Base-by-base conservation (phyloP, 1,139 yeast genomes). In the Blastobotrys raffinosifermentans region DNA sequence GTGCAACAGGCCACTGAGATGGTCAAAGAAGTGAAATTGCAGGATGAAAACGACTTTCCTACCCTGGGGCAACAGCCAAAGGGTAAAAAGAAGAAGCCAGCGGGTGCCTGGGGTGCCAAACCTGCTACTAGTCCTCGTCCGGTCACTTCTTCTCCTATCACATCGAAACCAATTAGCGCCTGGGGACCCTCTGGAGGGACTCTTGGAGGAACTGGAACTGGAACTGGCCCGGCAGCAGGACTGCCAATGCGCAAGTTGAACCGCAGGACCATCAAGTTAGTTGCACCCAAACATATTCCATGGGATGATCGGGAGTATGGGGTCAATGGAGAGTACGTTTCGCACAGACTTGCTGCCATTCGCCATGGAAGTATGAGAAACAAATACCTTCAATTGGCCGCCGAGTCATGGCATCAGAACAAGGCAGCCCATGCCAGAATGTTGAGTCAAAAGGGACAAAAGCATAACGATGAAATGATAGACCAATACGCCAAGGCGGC, bases 381-480 rank as follows among this genome's bases (percentile, higher is more conserved):
- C 48, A 64, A 62, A 43, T 58, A 54, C 42, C 59, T 67, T 2
- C 60, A 59, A 25, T 46, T 60, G 40, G 66, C 69, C 0, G 65
- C 67, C 0, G 57, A 56, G 8, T 49, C 60, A 17, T 66, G 68
- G 67, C 47, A 52, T 19, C 29, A 45, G 4, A 66, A 66, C 41
- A 55, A 64, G 33, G 58, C 66, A 1, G 63, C 53, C 1, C 53
- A 53, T n/a, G 68, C 71, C 6, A 61, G 63, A 26, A 45, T 51
- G 26, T 44, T 60, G 34, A 62, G 67, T 39, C 55, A 54, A 15
- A 62, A 62, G 44, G 70, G 64, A 14, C 63, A 59, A 33, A 43
- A 37, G 14, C 53, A 51, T 32, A 53, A 58, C 35, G 48, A 41
- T 11, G 37, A 43, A 20, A 58, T 59, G 61, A 44, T 51, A 15